phyloP scores from a whole-genome alignment of 2,329 filamentous ascomycete species.

The Diplodia corticola region DNA sequence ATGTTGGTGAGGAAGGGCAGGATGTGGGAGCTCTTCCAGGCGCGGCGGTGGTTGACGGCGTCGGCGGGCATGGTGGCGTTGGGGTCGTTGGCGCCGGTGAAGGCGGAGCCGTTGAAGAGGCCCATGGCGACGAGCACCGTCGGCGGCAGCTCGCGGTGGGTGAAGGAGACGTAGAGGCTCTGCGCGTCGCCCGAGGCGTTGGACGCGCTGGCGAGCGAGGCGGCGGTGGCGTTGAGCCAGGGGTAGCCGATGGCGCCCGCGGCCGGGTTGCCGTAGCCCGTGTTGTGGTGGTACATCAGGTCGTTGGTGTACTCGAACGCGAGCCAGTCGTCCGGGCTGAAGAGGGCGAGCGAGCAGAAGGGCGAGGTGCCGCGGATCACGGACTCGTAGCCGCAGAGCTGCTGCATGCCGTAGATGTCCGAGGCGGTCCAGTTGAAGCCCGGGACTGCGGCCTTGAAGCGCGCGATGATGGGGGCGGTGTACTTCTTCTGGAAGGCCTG shows the following conservation, averaged over 20 bases:
- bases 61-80: conserved; percentile 67
- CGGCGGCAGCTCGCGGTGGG: conserved; percentile 67
- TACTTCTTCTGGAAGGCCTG: conserved; percentile 55
- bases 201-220: conserved; percentile 46
- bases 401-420: conserved; percentile 66
- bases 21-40: conserved; percentile 63
- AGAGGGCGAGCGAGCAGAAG: conserved; percentile 62
- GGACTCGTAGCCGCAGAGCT: conserved; percentile 66
- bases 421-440: conserved; percentile 63
- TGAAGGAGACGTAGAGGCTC: conserved; percentile 68
- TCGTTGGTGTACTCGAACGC: conserved; percentile 66
- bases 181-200: conserved; percentile 44
- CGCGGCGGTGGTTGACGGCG: conserved; percentile 62
- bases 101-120: conserved; percentile 67
- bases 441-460: conserved; percentile 55
- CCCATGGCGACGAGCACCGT: conserved; percentile 67
- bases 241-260: conserved; percentile 63
- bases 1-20: conserved; percentile 67
- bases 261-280: conserved; percentile 62
- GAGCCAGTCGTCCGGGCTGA: conserved; percentile 65
- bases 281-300: conserved; percentile 64
- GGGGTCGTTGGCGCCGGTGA: conserved; percentile 52
- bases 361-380: conserved; percentile 63
- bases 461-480: conserved; percentile 60
- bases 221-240: conserved; percentile 64